A percentile compares a stretch with the other conserved stretches of the same genome.
phyloP scores from a whole-genome alignment of 805 yeast genomes.

The Kuraishia floccosa region DNA sequence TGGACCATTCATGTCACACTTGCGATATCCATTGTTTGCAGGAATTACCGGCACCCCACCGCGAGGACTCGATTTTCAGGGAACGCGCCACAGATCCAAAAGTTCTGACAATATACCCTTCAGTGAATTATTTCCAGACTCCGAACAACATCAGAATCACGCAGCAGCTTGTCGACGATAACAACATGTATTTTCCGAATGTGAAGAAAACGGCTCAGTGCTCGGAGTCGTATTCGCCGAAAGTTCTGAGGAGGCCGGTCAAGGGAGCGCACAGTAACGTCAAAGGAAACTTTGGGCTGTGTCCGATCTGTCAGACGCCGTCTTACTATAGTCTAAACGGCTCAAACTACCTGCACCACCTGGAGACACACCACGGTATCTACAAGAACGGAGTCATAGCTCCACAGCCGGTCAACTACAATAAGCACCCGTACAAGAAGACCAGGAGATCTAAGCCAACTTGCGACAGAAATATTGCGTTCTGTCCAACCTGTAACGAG shows the following conservation, averaged over 20 bases:
- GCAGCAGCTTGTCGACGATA: neutral
- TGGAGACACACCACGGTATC: constrained; percentile 4
- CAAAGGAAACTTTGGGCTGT: constrained; percentile 2
- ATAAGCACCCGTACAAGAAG: constrained; percentile 1
- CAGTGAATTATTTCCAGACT: constrained; percentile 2
- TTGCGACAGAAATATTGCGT: constrained; percentile 1
- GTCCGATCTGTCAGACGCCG: constrained; percentile 2
- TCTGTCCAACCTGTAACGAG: constrained; percentile 1
- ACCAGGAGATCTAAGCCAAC: constrained; percentile 1
- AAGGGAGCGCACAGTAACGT: neutral
- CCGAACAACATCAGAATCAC: constrained; percentile 2
- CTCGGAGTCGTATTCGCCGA: constrained; percentile 1
- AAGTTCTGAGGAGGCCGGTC: neutral
- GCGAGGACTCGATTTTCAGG: too few species aligned
- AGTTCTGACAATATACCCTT: constrained; percentile 1
- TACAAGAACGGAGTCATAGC: constrained; percentile 1
- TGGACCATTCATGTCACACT: too few species aligned
- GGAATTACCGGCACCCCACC: too few species aligned
- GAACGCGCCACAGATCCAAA: too few species aligned
- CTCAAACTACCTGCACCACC: constrained; percentile 4
- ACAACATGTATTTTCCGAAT: neutral
- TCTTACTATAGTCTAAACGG: constrained; percentile 2
- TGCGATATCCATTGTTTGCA: too few species aligned
- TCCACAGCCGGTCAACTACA: constrained; percentile 1
- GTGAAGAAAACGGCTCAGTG: neutral